phyloP scores from a whole-genome alignment of 2,329 filamentous ascomycete species.

The Domatiomyces globalis region DNA sequence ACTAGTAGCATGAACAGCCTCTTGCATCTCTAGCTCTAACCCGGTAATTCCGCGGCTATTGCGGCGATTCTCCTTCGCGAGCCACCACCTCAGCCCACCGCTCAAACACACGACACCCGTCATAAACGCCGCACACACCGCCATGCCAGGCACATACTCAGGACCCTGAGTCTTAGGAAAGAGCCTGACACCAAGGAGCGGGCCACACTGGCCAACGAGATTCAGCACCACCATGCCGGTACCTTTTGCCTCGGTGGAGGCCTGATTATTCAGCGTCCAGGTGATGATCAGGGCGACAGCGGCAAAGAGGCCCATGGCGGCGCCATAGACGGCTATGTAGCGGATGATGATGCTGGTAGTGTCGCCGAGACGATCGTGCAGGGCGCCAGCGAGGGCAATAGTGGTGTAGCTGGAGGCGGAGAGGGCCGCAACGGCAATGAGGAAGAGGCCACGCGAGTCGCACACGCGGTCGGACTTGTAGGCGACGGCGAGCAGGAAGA shows the following conservation, averaged over 20 bases:
- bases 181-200: conserved; percentile 51
- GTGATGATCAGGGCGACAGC: conserved; percentile 73
- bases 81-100: conserved; percentile 37
- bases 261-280: conserved; percentile 80
- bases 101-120: conserved; percentile 44
- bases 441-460: conserved; percentile 45
- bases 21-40: conserved; percentile 27
- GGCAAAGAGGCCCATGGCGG: conserved; percentile 66
- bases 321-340: conserved; percentile 66
- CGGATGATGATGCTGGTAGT: conserved; percentile 31
- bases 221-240: conserved; percentile 70
- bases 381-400: conserved; percentile 45
- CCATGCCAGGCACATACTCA: conserved; percentile 51
- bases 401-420: conserved; percentile 48
- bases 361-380: conserved; percentile 26
- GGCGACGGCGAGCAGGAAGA: conserved; percentile 56
- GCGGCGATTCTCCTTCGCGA: conserved; percentile 38
- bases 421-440: conserved; percentile 54
- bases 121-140: conserved; percentile 50
- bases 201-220: conserved; percentile 65
- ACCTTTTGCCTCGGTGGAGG: conserved; percentile 53
- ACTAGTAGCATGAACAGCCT: conserved; percentile 6
- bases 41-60: background rate
- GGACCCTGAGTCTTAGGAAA: conserved; percentile 47
- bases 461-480: conserved; percentile 54